A percentile compares a stretch with the other conserved stretches of the same genome.
phyloP scores from a whole-genome alignment of 129 eudicot species.

The Rutidosis leptorrhynchoides region DNA sequence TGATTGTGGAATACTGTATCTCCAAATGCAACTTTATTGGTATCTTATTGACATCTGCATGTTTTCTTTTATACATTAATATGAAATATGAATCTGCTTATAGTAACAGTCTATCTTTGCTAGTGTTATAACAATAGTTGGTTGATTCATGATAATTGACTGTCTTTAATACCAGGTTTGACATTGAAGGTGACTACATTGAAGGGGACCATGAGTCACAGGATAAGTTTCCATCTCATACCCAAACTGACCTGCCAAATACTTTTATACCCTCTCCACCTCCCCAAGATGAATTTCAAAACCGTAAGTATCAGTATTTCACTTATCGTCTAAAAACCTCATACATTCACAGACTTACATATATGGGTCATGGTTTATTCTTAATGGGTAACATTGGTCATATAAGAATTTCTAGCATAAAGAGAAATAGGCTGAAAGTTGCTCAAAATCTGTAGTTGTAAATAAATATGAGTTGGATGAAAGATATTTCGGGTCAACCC shows the following conservation, averaged over 20 bases:
- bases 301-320: conserved; percentile 38
- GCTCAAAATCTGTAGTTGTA: background rate
- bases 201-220: conserved; percentile 68
- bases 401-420: background rate
- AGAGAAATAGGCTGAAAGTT: background rate
- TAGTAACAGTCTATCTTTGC: background rate
- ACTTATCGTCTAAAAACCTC: background rate
- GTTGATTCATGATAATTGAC: background rate
- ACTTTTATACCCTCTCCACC: conserved; percentile 66
- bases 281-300: conserved; percentile 40
- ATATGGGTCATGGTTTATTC: conserved; percentile 5
- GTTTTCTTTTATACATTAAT: background rate
- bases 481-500: conserved; percentile 1
- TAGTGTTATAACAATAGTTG: conserved; percentile 4
- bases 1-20: background rate
- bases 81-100: background rate
- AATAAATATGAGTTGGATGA: background rate
- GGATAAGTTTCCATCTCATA: conserved; percentile 36
- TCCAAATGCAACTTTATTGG: background rate
- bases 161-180: conserved; percentile 53
- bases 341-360: background rate
- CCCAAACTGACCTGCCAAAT: conserved; percentile 47
- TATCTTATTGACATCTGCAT: background rate
- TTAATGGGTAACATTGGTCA: background rate
- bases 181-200: conserved; percentile 75